phyloP scores from a whole-genome alignment of 163 green algal species.

The Scenedesmus sp. region DNA sequence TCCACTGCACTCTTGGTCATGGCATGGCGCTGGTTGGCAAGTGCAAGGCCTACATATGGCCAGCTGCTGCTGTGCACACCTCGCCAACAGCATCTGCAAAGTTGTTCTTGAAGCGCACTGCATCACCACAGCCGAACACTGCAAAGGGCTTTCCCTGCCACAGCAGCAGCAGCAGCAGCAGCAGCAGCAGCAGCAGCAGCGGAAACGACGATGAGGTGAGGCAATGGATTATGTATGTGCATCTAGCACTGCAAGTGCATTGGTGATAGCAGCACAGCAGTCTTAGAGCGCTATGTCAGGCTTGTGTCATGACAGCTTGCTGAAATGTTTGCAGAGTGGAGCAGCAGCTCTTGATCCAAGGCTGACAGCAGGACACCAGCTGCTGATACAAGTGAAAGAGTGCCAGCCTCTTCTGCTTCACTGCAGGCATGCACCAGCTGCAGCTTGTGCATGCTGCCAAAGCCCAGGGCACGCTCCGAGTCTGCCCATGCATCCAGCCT shows the following conservation, averaged over 20 bases:
- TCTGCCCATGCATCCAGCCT: too few relatives aligned
- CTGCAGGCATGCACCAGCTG: not conserved
- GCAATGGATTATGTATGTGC: too few relatives aligned
- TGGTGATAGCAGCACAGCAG: not conserved
- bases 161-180: not conserved
- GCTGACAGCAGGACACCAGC: too few relatives aligned
- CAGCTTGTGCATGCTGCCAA: not conserved
- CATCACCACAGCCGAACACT: conserved; percentile 19
- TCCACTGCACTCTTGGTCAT: not conserved
- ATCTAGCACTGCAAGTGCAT: too few relatives aligned
- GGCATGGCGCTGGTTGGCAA: not conserved
- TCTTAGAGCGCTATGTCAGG: not conserved
- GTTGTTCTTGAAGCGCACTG: conserved; percentile 30
- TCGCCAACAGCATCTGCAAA: conserved; percentile 31
- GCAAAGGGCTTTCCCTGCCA: conserved; percentile 32
- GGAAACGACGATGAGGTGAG: too few relatives aligned
- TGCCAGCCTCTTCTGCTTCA: too few relatives aligned
- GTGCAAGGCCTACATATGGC: not conserved
- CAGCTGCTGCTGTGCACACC: not conserved
- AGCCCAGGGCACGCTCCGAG: too few relatives aligned
- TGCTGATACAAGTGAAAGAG: too few relatives aligned
- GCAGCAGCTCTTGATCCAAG: too few relatives aligned
- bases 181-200: not conserved
- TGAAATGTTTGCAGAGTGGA: too few relatives aligned
- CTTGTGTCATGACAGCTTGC: not conserved